Conservation (phyloP, 306 rosid genomes). For the Abrus pulchellus region DNA sequence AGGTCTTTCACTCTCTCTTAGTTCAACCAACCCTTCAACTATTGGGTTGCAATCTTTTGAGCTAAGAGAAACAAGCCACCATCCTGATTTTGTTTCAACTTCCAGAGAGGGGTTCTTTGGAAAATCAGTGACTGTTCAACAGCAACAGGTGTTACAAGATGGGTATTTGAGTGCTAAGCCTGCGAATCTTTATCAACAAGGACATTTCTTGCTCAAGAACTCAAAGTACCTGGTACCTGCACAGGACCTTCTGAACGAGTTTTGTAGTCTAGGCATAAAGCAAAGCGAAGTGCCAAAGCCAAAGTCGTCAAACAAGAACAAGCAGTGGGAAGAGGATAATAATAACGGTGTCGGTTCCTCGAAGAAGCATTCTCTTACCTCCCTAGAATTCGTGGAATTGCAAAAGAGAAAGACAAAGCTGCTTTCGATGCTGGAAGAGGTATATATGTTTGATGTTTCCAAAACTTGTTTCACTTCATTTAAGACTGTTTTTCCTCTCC, state of each 20-base stretch:
- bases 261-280: conserved; percentile 78
- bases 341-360: conserved; percentile 52
- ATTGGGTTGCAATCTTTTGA: conserved; percentile 82
- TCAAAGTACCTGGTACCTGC: conserved; percentile 76
- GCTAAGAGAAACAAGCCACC: conserved; percentile 59
- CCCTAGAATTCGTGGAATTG: conserved; percentile 85
- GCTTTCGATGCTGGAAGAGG: conserved; percentile 96
- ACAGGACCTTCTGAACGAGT: conserved; percentile 83
- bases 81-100: conserved; percentile 45
- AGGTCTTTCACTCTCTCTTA: conserved; percentile 88
- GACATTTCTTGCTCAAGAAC: conserved; percentile 62
- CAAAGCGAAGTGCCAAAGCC: conserved; percentile 51
- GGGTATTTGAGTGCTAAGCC: conserved; percentile 47
- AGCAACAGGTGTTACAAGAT: conserved; percentile 49
- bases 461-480: conserved; percentile 42
- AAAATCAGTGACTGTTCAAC: conserved; percentile 44
- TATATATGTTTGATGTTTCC: conserved; percentile 44
- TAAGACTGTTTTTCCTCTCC: conserved; percentile 10
- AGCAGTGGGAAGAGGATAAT: conserved; percentile 63
- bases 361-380: conserved; percentile 60
- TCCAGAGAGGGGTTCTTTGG: conserved; percentile 56
- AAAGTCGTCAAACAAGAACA: conserved; percentile 55
- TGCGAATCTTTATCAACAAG: conserved; percentile 46
- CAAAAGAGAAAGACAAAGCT: conserved; percentile 92
- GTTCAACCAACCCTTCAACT: conserved; percentile 72